phyloP scores from a whole-genome alignment of 1,284 basidiomycete species.

The Marasmius tenuissimus region DNA sequence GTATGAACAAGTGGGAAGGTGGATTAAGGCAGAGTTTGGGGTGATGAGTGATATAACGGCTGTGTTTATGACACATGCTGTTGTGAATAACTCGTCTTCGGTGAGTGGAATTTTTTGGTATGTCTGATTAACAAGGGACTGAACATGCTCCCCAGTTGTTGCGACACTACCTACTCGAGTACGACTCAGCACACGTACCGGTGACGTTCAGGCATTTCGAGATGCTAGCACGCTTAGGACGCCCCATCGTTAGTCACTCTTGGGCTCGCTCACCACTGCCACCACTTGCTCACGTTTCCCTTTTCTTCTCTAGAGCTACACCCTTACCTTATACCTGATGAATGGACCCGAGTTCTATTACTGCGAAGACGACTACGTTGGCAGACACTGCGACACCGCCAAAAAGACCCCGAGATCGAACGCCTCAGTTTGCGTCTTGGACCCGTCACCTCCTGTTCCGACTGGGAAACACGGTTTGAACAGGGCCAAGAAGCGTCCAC shows the following conservation, averaged over 20 bases:
- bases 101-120: slow-evolving; percentile 36
- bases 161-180: slow-evolving; percentile 40
- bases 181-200: slow-evolving; percentile 47
- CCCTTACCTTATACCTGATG: slow-evolving; percentile 59
- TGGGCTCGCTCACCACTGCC: background rate
- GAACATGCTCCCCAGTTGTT: slow-evolving; percentile 38
- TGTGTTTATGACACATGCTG: slow-evolving; percentile 68
- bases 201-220: slow-evolving; percentile 73
- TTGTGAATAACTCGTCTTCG: slow-evolving; percentile 58
- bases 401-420: slow-evolving; percentile 37
- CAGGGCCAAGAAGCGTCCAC: slow-evolving; percentile 52
- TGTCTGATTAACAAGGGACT: background rate
- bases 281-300: background rate
- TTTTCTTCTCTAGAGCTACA: slow-evolving; percentile 40
- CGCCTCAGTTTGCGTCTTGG: slow-evolving; percentile 36
- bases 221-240: slow-evolving; percentile 61
- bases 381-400: slow-evolving; percentile 21
- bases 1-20: slow-evolving; percentile 52
- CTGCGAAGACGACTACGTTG: slow-evolving; percentile 64
- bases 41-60: slow-evolving; percentile 56
- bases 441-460: slow-evolving; percentile 21
- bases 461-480: slow-evolving; percentile 15
- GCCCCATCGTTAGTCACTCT: slow-evolving; percentile 47
- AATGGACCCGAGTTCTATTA: slow-evolving; percentile 64
- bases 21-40: slow-evolving; percentile 57